A percentile compares a stretch with the other conserved stretches of the same genome.
Evolutionary conservation across 352 stramenopile species (phyloP).

Genomic region (Pythium angustatum): DNA sequence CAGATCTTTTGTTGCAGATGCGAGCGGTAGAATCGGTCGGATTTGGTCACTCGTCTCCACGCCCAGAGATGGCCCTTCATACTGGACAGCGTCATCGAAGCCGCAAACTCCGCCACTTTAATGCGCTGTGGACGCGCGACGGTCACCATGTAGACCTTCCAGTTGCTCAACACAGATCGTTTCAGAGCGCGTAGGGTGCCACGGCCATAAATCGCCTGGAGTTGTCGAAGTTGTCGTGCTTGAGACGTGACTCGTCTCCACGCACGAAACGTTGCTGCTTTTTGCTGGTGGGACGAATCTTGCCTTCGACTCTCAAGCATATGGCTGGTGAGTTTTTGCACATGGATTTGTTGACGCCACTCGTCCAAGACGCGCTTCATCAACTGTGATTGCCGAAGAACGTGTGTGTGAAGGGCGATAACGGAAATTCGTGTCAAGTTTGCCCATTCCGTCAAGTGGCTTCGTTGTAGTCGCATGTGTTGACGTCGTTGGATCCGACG

Average conservation of each 20-base stretch:
- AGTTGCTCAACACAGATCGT: constrained; percentile 23
- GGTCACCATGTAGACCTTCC: constrained; percentile 51
- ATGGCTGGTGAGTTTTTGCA: constrained; percentile 22
- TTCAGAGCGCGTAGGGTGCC: background rate
- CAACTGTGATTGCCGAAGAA: constrained; percentile 31
- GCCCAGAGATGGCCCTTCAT: constrained; percentile 1
- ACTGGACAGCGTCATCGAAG: background rate
- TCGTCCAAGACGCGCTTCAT: constrained; percentile 32
- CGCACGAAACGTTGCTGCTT: background rate
- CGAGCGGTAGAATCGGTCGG: background rate
- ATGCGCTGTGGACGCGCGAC: constrained; percentile 30
- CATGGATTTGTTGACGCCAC: constrained; percentile 39
- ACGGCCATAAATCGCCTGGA: constrained; percentile 12
- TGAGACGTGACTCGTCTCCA: constrained; percentile 10
- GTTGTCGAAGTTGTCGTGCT: constrained; percentile 9
- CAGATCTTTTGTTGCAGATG: background rate
- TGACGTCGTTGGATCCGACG: constrained; percentile 29
- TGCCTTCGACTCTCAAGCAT: constrained; percentile 4
- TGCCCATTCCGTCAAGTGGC: constrained; percentile 55
- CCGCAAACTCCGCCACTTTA: background rate
- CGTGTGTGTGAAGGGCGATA: constrained; percentile 41
- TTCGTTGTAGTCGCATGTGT: constrained; percentile 25
- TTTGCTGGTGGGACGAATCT: too few relatives aligned
- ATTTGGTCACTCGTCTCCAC: constrained; percentile 6
- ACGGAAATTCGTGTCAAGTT: constrained; percentile 57